Percentiles rank a stretch among this genome's conserved stretches.
These are phyloP conservation scores for Chrysanthemum lavandulifolium DNA, from an alignment of 129 eudicot genomes.

Conservation along the genomic window DNA sequence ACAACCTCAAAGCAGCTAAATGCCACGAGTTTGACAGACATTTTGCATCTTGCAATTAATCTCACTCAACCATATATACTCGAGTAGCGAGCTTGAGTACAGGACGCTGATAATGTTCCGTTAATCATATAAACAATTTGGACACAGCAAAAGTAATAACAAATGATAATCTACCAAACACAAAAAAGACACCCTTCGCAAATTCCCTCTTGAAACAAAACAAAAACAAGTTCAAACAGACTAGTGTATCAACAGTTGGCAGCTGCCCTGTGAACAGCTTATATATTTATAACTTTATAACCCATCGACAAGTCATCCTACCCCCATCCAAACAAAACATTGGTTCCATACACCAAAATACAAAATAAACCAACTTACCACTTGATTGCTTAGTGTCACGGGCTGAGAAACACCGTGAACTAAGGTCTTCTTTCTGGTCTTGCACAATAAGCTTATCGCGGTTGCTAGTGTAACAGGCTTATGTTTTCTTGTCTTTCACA, in stretches of 20 bases:
- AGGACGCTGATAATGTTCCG: too few relatives aligned
- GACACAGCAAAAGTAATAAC: not conserved
- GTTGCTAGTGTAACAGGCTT: too few relatives aligned
- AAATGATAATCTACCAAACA: slow-evolving; percentile 1
- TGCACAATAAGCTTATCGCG: too few relatives aligned
- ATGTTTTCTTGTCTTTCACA: slow-evolving; percentile 32
- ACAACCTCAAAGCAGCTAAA: too few relatives aligned
- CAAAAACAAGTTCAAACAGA: slow-evolving; percentile 12
- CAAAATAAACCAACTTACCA: not conserved
- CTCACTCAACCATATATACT: too few relatives aligned
- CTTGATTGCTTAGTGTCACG: too few relatives aligned
- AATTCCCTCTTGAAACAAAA: not conserved
- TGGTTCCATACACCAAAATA: not conserved
- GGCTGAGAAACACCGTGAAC: too few relatives aligned
- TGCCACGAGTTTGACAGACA: too few relatives aligned
- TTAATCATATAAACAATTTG: too few relatives aligned
- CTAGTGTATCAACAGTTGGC: slow-evolving; percentile 22
- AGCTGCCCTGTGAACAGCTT: slow-evolving; percentile 20
- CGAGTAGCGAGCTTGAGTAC: too few relatives aligned
- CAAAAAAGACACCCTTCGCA: slow-evolving; percentile 8
- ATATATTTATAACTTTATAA: slow-evolving; percentile 1
- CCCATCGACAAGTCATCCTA: slow-evolving; percentile 11
- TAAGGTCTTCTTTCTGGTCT: too few relatives aligned
- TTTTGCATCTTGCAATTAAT: too few relatives aligned
- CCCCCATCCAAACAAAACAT: slow-evolving; percentile 8